A percentile compares a stretch with the other conserved stretches of the same genome.
These are phyloP conservation scores for Porcisia deanei DNA, from an alignment of 208 protist species.

Conservation along the genomic window DNA sequence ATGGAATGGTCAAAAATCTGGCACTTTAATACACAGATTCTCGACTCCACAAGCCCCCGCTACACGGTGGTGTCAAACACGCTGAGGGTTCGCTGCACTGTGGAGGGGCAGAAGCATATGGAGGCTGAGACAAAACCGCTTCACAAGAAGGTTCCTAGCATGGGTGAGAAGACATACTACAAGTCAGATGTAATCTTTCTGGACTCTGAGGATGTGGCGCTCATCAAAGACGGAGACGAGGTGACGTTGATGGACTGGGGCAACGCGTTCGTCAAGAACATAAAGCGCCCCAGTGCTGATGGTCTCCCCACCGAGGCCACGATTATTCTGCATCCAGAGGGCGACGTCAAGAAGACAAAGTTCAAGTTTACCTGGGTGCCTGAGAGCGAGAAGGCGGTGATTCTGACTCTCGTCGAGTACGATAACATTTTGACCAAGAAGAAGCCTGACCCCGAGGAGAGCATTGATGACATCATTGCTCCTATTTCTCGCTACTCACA, in stretches of 20 bases:
- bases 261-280: conserved; percentile 92
- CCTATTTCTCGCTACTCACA: conserved; percentile 81
- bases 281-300: conserved; percentile 45
- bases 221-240: conserved; percentile 94
- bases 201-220: conserved; percentile 93
- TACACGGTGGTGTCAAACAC: conserved; percentile 93
- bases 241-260: conserved; percentile 99
- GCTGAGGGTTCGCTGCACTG: conserved; percentile 79
- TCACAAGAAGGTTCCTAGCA: conserved; percentile 94
- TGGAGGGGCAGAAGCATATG: conserved; percentile 66
- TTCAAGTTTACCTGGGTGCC: conserved; percentile 98
- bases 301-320: conserved; percentile 63
- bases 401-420: conserved; percentile 91
- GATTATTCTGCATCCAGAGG: conserved; percentile 88
- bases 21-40: conserved; percentile 97
- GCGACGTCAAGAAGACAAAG: conserved; percentile 98
- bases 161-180: conserved; percentile 94
- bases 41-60: conserved; percentile 97
- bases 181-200: conserved; percentile 92
- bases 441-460: conserved; percentile 95
- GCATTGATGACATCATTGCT: conserved; percentile 93
- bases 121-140: conserved; percentile 65
- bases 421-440: conserved; percentile 97
- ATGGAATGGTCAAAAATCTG: conserved; percentile 99
- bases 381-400: conserved; percentile 65